Evolutionary conservation across 2,329 filamentous ascomycete species (phyloP).

Genomic region (Neofusicoccum sp.): DNA sequence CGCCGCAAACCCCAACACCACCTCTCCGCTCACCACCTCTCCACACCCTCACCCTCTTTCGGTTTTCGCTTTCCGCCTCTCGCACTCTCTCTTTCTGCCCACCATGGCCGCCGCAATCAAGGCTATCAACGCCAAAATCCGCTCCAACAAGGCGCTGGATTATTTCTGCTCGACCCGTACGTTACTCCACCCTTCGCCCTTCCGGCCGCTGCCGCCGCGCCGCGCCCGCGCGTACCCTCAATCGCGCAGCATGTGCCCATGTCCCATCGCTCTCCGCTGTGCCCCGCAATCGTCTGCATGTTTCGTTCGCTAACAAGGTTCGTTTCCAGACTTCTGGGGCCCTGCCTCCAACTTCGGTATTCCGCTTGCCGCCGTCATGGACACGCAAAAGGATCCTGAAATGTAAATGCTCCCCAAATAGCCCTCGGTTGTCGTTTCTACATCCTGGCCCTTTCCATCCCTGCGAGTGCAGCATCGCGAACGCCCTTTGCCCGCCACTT

Average conservation of each 20-base stretch:
- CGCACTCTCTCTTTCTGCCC: conserved; percentile 17
- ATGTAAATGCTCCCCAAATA: conserved; percentile 40
- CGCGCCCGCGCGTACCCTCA: neutral
- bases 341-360: conserved; percentile 58
- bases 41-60: neutral
- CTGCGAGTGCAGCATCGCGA: neutral
- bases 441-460: neutral
- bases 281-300: neutral
- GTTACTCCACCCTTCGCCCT: conserved; percentile 26
- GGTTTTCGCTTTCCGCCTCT: neutral
- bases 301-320: neutral
- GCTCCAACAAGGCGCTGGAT: conserved; percentile 52
- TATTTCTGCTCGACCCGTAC: conserved; percentile 59
- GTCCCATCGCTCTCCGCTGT: neutral
- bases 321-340: conserved; percentile 53
- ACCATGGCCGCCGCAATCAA: conserved; percentile 57
- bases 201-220: conserved; percentile 18
- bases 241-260: neutral
- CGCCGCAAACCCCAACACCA: conserved; percentile 14
- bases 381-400: conserved; percentile 57
- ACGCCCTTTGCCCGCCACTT: neutral
- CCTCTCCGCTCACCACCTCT: conserved; percentile 4
- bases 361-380: conserved; percentile 56
- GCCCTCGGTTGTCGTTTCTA: conserved; percentile 23
- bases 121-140: conserved; percentile 57